Evolutionary conservation across 2,329 filamentous ascomycete species (phyloP), one percentile per base, ranked within the genome.

Genomic region (Claviceps africana): DNA sequence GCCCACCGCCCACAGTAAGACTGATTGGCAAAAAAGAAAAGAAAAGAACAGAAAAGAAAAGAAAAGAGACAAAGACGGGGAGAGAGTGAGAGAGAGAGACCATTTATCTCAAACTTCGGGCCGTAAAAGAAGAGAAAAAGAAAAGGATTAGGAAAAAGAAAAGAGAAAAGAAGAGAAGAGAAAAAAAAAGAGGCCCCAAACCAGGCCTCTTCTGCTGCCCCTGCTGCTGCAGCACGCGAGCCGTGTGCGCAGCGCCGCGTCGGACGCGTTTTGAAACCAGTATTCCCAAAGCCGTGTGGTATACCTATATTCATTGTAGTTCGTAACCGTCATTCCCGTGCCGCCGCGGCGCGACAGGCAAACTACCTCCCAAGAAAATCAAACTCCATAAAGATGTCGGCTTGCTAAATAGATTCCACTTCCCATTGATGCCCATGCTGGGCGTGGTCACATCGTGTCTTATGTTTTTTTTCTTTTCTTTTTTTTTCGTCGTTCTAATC

Each of bases 281-380:
- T 48, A 47, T 53, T 37, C 37, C 28, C n/a, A n/a, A 25, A 51
- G 22, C 51, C 48, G 43, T 52, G 45, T 51, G 51, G 51, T 56
- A 54, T 56, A 56, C 54, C 52, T 44, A 42, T 51, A 48, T 53
- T 45, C 47, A 30, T 52, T 42, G 48, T 51, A 43, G 51, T 52
- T 50, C 50, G 49, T 54, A 51, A 51, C 31, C 28, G 37, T 48
- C 50, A 35, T 51, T 33, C 31, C 47, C 48, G 44, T 44, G 37
- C 48, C 39, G 9, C 37, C 35, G 25, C 43, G 40, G 11, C 25
- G 33, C 42, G 33, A 31, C 50, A 51, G 42, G 30, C 31, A 47
- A 25, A 17, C 19, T 43, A 8, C 44, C 44, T 35, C 45, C 50
- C 19, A 43, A 47, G 35, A 48, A 51, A 48, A 42, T 6, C 25